Base-by-base conservation (phyloP, 257 asterid genomes). In the Henckelia pumila region DNA sequence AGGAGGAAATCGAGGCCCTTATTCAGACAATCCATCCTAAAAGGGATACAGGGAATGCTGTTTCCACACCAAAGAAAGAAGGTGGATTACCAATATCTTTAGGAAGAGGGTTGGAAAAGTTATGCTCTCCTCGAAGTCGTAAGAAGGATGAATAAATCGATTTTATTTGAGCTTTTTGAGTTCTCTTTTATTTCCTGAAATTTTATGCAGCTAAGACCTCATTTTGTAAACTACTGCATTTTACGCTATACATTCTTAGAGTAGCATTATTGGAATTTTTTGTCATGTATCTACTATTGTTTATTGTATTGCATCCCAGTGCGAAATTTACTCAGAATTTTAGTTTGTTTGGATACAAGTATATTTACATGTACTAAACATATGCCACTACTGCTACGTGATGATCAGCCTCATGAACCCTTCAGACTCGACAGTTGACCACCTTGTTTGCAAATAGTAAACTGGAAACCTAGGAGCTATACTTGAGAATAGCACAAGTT, bases 1-100 rank as follows among this genome's bases (percentile, higher is more conserved):
- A 91, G 86, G 97, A 91, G 79, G 96, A 91, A 76, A 71, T 91
- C 14, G 93, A 88, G 68, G 97, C 96, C 58, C 69, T 88, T 62
- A 29, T 86, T 44, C 81, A 69, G 13, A 32, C 91, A 32, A 74
- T 86, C 71, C 86, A 80, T 74, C 84, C 86, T 16, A 86, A 81
- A 78, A 88, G 84, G 73, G 83, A 77, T 68, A 66, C 86, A n/a
- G 59, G 37, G 7, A 52, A 8, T 7, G 71, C 7, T 33, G 63
- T 17, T 59, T 60, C 76, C 23, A 47, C 79, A 7, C 22, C 75
- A 47, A 81, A 72, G 77, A 73, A 76, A 30, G 73, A 70, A 72
- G 72, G 76, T 56, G 73, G 79, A 49, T 61, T 81, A 7, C 58
- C 61, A 23, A 24, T 22, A 59, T 68, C 82, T 11, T 40, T 79